These are phyloP conservation scores for Metarhizium guizhouense DNA, from an alignment of 2,329 filamentous ascomycete genomes.

Conservation along the genomic window DNA sequence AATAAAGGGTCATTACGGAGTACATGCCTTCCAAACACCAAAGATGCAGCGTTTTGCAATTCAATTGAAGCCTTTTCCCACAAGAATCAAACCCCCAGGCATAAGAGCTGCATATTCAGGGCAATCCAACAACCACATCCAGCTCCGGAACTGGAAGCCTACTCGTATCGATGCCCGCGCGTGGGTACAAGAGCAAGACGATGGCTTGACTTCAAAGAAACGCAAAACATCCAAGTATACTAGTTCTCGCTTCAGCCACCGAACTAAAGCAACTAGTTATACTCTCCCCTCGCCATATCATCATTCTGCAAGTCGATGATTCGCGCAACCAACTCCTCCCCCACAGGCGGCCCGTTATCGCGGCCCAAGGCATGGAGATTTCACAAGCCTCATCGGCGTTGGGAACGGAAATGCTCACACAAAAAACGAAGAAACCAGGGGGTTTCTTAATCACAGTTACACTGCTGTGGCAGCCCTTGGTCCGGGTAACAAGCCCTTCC, in stretches of 20 bases:
- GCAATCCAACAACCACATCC: no score
- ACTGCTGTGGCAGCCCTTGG: not conserved
- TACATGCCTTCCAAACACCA: no score
- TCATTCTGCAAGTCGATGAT: not conserved
- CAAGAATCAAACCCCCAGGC: no score
- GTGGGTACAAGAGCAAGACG: not conserved
- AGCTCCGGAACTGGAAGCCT: no score
- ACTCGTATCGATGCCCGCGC: no score
- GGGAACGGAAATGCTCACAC: not conserved
- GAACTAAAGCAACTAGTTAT: not conserved
- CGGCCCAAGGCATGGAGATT: not conserved
- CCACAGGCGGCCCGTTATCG: constrained; percentile 2
- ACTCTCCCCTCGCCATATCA: not conserved
- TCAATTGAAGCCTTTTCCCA: no score
- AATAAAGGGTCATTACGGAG: no score
- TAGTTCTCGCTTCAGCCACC: not conserved
- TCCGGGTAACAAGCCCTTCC: not conserved
- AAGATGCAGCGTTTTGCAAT: no score
- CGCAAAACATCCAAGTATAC: not conserved
- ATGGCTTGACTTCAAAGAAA: not conserved
- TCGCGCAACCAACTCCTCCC: not conserved
- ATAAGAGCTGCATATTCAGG: no score
- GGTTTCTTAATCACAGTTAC: not conserved
- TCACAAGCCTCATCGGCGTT: not conserved
- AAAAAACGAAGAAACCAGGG: not conserved